Evolutionary conservation across 116 monocot species (phyloP).

Genomic region (Zostera marina): DNA sequence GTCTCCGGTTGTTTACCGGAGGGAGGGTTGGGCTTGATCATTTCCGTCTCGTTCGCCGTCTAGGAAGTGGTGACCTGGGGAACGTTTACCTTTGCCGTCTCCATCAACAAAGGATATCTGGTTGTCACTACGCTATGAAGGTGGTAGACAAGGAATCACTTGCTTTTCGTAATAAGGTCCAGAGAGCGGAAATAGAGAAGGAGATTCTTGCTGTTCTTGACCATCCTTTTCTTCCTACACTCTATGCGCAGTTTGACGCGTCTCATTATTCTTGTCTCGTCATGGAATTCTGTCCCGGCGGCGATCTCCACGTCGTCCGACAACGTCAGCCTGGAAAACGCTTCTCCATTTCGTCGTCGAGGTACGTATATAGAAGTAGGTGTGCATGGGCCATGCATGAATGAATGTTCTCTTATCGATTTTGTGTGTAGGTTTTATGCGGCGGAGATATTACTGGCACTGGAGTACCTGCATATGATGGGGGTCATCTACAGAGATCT

Average conservation of each 20-base stretch:
- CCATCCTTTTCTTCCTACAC: conserved; percentile 41
- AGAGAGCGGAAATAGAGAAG: conserved; percentile 37
- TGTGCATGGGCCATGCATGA: not conserved
- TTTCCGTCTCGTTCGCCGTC: conserved; percentile 33
- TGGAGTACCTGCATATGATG: conserved; percentile 78
- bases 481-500: no score
- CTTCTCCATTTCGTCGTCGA: conserved; percentile 32
- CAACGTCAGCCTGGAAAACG: conserved; percentile 35
- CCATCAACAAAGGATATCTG: not conserved
- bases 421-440: conserved; percentile 65
- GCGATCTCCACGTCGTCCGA: conserved; percentile 20
- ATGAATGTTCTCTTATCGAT: not conserved
- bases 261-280: conserved; percentile 44
- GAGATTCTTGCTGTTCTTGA: conserved; percentile 31
- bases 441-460: conserved; percentile 60
- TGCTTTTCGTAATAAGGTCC: conserved; percentile 27
- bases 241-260: conserved; percentile 39
- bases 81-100: conserved; percentile 61
- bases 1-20: conserved; percentile 20
- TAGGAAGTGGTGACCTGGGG: conserved; percentile 71
- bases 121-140: conserved; percentile 40
- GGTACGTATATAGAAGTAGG: conserved; percentile 8
- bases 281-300: conserved; percentile 44
- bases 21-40: conserved; percentile 8
- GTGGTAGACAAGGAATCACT: conserved; percentile 34